Evolutionary conservation across 495 filamentous ascomycete species (phyloP), one percentile per base, ranked within the genome.

Genomic region (Lasiosphaeris hirsuta): DNA sequence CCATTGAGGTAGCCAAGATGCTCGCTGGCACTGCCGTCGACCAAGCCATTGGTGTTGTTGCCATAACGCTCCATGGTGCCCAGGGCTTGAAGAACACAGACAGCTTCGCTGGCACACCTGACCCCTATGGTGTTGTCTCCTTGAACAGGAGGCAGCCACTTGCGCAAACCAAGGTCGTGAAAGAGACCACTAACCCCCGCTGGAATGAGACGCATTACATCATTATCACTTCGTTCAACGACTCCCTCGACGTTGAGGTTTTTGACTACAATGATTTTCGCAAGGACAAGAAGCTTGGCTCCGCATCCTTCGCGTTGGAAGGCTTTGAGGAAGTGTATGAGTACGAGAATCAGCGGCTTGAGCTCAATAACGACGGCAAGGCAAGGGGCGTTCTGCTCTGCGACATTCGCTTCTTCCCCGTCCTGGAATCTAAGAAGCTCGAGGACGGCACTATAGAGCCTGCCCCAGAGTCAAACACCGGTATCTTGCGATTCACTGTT

Each of bases 1-100:
- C 94, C 15, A 90, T 99, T 61, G 95, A 99, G 66, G 89, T 99
- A 53, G 94, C 94, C 52, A 97, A 99, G 78, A 92, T 99, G 90
- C 82, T 99, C 52, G 89, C 93, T n/a, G 94, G 94, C 57, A 90
- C 87, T 49, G 84, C 95, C 0, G 86, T 97, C 46, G 95, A 99
- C 71, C 89, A 94, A 72, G 93, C 94, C 13, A 95, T 99, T 66
- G 94, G 94, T 67, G 91, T 97, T 18, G 69, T 97, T 47, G 92
- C 91, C 13, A 78, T 99, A 56, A 97, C 92, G 15, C 79, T 99
- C 44, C 90, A 97, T 68, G 88, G 90, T 15, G 94, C 92, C 14
- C 84, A 89, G 53, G 91, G 92, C 37, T 83, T 99, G 61, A 96
- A 94, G 81, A 97, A 97, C 63, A 81, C 89, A 0, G 95, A 97